Evolutionary conservation across 495 filamentous ascomycete species (phyloP), one percentile per base, ranked within the genome.

Genomic region (Xylaria cubensis): DNA sequence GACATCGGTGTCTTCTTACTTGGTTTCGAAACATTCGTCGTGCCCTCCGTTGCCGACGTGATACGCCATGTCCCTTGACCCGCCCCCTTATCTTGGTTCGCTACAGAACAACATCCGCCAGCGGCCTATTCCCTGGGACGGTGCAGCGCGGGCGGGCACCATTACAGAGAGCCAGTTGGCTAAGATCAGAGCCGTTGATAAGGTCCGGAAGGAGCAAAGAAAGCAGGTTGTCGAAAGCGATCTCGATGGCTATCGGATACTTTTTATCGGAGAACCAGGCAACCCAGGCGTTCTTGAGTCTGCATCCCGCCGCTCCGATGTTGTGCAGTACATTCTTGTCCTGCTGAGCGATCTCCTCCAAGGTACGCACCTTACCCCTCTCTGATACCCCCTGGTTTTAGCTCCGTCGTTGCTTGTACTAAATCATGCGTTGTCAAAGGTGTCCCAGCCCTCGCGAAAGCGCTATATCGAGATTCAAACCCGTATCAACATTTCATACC

Each of bases 101-200:
- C 87, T 97, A 70, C 95, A 97, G 84, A 95, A 92, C 85, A 98
- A 98, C 84, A 97, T 97, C 78, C 93, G 97, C 75, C 89, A 91
- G 72, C 88, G 96, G 67, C 95, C 95, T 75, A 97, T 99, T 80
- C 94, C 95, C 58, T 99, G 96, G 96, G 97, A 98, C 81, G 96
- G 96, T 73, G 95, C 97, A 76, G 94, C 97, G 74, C 92, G 96
- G 80, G 93, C 93, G 77, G 92, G 93, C 75, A 95, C 93, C 78
- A 93, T 99, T 83, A 97, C 94, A 64, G 96, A 98, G 74, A 90
- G 92, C 67, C 94, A 99, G 79, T 87, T 98, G 76, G 94, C 92
- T 85, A 95, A 93, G 86, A 98, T 99, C 85, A 95, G 96, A 82
- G 93, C 96, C 63, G 93, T 98, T 75, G 97, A 98, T 81, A 99